These are phyloP conservation scores for Eragrostis tef DNA, from an alignment of 202 grass and related monocot species.

Conservation along the genomic window DNA sequence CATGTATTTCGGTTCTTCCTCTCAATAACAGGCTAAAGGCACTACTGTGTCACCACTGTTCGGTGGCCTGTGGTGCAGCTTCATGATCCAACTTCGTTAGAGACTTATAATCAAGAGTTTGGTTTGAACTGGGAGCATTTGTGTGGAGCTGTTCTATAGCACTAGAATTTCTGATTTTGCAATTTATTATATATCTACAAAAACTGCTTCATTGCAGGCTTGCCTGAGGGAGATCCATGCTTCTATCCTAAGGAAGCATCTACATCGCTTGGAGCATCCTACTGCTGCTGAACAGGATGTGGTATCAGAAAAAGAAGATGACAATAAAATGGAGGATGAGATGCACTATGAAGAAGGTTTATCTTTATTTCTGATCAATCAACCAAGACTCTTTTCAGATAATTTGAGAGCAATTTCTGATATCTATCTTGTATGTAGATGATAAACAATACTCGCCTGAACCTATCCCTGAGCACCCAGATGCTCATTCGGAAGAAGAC, in stretches of 20 bases:
- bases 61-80: not conserved
- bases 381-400: not conserved
- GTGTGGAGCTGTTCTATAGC: slow-evolving; percentile 18
- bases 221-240: slow-evolving; percentile 90
- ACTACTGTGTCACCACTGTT: not conserved
- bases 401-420: slow-evolving; percentile 39
- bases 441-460: slow-evolving; percentile 70
- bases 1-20: not conserved
- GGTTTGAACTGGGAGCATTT: slow-evolving; percentile 19
- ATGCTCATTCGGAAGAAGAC: slow-evolving; percentile 65
- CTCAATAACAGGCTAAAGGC: not conserved
- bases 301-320: slow-evolving; percentile 56
- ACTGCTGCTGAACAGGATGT: slow-evolving; percentile 47
- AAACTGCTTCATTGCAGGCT: slow-evolving; percentile 59
- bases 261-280: slow-evolving; percentile 75
- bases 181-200: slow-evolving; percentile 14
- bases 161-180: slow-evolving; percentile 37
- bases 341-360: slow-evolving; percentile 68
- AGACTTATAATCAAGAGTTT: slow-evolving; percentile 21
- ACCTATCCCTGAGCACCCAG: slow-evolving; percentile 65
- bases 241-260: slow-evolving; percentile 86
- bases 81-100: slow-evolving; percentile 27
- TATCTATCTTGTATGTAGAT: slow-evolving; percentile 52
- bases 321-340: slow-evolving; percentile 52
- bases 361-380: slow-evolving; percentile 42